Base-by-base conservation (phyloP, 179 eudicot genomes). In the Beta corolliflora region DNA sequence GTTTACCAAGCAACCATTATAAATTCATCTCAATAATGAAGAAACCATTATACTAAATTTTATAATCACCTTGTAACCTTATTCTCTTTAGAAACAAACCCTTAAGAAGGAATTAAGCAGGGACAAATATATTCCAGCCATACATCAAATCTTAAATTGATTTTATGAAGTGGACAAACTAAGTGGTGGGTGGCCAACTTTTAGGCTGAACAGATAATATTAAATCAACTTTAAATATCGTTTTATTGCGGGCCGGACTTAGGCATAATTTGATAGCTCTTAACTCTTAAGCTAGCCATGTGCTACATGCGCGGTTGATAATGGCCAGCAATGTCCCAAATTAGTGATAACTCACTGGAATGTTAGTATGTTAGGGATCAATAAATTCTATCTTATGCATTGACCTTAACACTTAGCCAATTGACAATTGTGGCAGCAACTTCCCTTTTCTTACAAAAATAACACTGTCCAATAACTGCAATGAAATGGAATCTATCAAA, bases 251-350 rank as follows among this genome's bases (percentile, higher is more conserved):
- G 7, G 44, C 5, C n/a, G 25, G 48, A 5, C 46, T 46, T 60
- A 71, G 66, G 52, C 41, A 29, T 45, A 46, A 59, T 81, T 75
- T 67, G 68, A 13, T 48, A 65, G 29, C 25, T 56, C 52, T 12
- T 53, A 14, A 21, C 3, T 41, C 46, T 21, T 63, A 41, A 73
- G 63, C 79, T 78, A 74, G 48, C 44, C 85, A 83, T 79, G 85
- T 83, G 85, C 54, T 75, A 64, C 85, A 83, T 79, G 85, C 75
- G 82, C 69, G 48, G 19, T 44, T 71, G 72, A 63, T 79, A 79
- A 68, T 68, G 67, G 70, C 82, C 79, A 79, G 80, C 75, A 56
- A 48, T 29, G 46, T 66, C 16, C 36, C 63, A 45, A 78, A 41
- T 71, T 63, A 58, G 10, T 29, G 55, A 52, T 73, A 14, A 52